Evolutionary conservation across 2,329 filamentous ascomycete species (phyloP), one percentile per base, ranked within the genome.

Genomic region (Didymella segeticola): DNA sequence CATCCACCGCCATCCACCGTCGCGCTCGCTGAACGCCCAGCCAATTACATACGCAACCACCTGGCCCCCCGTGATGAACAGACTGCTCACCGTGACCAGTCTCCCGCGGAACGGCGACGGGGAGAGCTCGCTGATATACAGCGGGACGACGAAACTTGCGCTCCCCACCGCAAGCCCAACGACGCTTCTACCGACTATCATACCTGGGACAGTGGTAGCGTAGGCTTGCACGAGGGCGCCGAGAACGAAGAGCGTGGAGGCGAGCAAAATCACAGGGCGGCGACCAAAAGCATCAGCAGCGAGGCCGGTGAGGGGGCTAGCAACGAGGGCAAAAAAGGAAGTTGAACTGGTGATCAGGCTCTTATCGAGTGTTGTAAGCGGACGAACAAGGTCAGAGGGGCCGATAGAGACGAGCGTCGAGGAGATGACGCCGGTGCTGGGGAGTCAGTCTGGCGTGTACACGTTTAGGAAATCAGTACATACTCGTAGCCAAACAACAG

Each of bases 61-160:
- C 75, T 97, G 93, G 0, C 93, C 93, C 10, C 90, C 80, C 0
- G 93, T 96, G 51, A 97, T 88, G 63, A 96, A 92, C 19, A 97
- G 78, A 22, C 89, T 86, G 54, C 91, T 88, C 50, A 95, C 84
- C 1, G 91, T 96, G 4, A 97, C 89, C 33, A 98, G 78, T 33
- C 89, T 80, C 12, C 93, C 93, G 48, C 93, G 81, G 56, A 89
- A 85, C 19, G 85, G 81, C 1, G 90, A 85, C 0, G 93, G 93
- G 3, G 90, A 87, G 11, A 96, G 79, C 74, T 98, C 93, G 8
- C 89, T 88, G 55, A 97, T 93, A 27, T 73, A 73, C 63, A 97
- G 75, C 38, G 93, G 93, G 25, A 91, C 88, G 4, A 96, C 89
- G 64, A 96, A 89, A 69, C 88, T 91, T 8, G 89, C 89, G 2